These are phyloP conservation scores for Geotrichum cucujoidarum DNA, from an alignment of 1,139 yeast genomes.

Conservation along the genomic window DNA sequence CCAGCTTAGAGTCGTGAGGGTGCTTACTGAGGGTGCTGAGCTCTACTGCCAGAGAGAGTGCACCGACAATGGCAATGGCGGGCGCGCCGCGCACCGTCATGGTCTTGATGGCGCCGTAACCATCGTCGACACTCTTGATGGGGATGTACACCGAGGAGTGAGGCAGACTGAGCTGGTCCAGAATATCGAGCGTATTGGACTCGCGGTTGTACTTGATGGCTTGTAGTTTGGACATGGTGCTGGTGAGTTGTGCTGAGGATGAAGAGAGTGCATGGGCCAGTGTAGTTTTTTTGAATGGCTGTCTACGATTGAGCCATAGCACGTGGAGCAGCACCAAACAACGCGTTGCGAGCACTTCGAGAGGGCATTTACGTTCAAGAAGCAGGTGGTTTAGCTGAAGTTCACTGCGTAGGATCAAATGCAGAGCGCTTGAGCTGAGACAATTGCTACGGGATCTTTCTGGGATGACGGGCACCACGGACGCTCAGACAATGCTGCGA, in stretches of 20 bases:
- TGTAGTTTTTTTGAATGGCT: no score
- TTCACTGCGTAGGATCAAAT: no score
- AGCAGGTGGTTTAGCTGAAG: no score
- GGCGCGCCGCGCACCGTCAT: conserved; percentile 99
- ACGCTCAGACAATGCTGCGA: no score
- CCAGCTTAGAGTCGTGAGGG: not conserved
- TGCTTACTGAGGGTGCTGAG: conserved; percentile 29
- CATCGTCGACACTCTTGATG: conserved; percentile 61
- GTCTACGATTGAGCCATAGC: not conserved
- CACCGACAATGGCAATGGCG: conserved; percentile 94
- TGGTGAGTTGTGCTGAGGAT: not conserved
- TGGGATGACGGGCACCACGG: no score
- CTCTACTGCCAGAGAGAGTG: conserved; percentile 77
- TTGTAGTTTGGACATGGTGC: conserved; percentile 32
- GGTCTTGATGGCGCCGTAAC: conserved; percentile 69
- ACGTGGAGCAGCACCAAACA: conserved; percentile 1
- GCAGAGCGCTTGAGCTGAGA: no score
- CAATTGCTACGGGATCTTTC: no score
- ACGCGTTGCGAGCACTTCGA: not conserved
- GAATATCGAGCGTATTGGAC: conserved; percentile 48
- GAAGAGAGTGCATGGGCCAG: not conserved
- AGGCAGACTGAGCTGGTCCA: conserved; percentile 82
- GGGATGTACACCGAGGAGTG: conserved; percentile 65
- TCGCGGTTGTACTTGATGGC: conserved; percentile 65
- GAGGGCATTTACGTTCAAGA: no score